A percentile compares a stretch with the other conserved stretches of the same genome.
phyloP scores from a whole-genome alignment of 495 filamentous ascomycete species.

The Baudoinia panamericana region DNA sequence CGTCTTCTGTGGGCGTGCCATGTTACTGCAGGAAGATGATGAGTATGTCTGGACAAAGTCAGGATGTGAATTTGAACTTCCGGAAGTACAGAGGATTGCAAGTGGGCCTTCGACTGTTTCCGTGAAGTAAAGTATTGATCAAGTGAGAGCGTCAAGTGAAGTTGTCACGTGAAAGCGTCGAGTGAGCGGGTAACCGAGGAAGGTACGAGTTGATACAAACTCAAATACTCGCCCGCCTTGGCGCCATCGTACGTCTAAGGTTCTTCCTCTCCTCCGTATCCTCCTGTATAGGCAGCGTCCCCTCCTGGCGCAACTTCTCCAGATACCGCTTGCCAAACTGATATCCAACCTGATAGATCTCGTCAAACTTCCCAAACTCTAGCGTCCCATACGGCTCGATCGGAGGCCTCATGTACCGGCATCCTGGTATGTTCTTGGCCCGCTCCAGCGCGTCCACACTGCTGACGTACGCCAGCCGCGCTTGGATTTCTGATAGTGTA shows the following conservation, averaged over 20 bases:
- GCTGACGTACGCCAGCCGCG: constrained; percentile 82
- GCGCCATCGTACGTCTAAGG: constrained; percentile 84
- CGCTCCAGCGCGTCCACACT: constrained; percentile 87
- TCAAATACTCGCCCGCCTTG: constrained; percentile 78
- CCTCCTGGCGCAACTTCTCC: constrained; percentile 57
- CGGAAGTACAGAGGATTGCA: too few relatives aligned
- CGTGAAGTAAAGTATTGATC: too few relatives aligned
- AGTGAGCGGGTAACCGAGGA: too few relatives aligned
- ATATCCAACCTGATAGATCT: constrained; percentile 86
- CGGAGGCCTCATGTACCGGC: constrained; percentile 88
- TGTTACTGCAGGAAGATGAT: too few relatives aligned
- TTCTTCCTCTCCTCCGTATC: constrained; percentile 83
- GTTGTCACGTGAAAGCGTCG: too few relatives aligned
- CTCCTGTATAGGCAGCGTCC: constrained; percentile 50
- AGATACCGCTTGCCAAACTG: constrained; percentile 70
- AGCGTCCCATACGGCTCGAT: constrained; percentile 88
- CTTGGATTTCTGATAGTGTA: constrained; percentile 90
- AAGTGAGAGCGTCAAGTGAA: too few relatives aligned
- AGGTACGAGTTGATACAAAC: background rate
- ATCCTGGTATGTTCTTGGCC: constrained; percentile 76
- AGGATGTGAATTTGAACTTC: too few relatives aligned
- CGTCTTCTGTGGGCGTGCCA: too few relatives aligned
- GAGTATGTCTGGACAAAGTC: too few relatives aligned
- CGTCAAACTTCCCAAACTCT: constrained; percentile 93
- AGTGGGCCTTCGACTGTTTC: too few relatives aligned